Base-by-base conservation (phyloP, 495 filamentous ascomycete genomes). In the Annulohypoxylon stygium region DNA sequence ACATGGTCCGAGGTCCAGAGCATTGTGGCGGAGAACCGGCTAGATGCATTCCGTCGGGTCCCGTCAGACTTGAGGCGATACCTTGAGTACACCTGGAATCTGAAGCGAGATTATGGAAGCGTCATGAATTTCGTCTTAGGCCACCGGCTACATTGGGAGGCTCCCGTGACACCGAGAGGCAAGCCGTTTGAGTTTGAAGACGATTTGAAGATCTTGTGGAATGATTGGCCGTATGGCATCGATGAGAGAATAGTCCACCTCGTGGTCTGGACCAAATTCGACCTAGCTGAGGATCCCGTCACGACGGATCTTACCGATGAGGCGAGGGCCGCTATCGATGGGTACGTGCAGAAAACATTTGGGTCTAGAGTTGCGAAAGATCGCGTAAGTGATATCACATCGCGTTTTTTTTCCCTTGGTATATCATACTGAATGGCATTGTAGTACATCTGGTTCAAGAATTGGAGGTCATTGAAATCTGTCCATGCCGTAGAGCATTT, bases 401-500 rank as follows among this genome's bases (percentile, higher is more conserved):
- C 26, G 18, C 25, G 12, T 63, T 12, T 23, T 33, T n/a, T 23
- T 33, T 3, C 39, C 25, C 2, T 10, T 26, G 7, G 18, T 51
- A 8, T 10, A 8, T 36, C n/a, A 53, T 20, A 47, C 53, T 68
- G 58, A 70, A 55, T 10, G 36, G 16, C n/a, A 20, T 18, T 18
- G 65, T 66, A 93, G 90, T 89, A 94, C 39, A 86, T 92, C 50
- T 97, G 93, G 93, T 97, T 97, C 83, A 94, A 91, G 84, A 97
- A 97, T 76, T 97, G 93, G 93, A 86, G 83, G 59, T 87, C 86
- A 2, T 81, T 97, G 68, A 97, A 97, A 80, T 92, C 88, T 2
- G 87, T 97, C 11, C 88, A 93, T 69, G 88, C 91, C n/a, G 87
- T 97, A n/a, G 94, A 97, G 84, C 94, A 97, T 76, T 96, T 97